These are phyloP conservation scores for Thielaviopsis musarum DNA, from an alignment of 2,329 filamentous ascomycete genomes.

Conservation along the genomic window DNA sequence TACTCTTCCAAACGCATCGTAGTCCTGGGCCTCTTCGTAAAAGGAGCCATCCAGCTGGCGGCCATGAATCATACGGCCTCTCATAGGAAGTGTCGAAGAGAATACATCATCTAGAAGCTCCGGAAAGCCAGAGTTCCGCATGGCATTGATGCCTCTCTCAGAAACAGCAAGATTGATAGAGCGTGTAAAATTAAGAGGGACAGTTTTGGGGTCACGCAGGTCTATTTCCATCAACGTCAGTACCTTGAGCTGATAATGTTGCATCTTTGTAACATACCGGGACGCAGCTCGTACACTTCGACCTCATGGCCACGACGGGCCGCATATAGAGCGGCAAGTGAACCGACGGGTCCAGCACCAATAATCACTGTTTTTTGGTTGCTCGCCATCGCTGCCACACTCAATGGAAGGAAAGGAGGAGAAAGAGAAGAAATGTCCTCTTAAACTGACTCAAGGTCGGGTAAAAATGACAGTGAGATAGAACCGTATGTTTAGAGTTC, in stretches of 20 bases:
- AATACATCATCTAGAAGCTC: constrained; percentile 60
- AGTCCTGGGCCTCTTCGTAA: constrained; percentile 67
- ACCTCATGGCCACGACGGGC: constrained; percentile 77
- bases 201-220: constrained; percentile 65
- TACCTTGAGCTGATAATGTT: neutral
- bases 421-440: neutral
- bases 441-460: neutral
- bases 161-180: constrained; percentile 97
- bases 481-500: neutral
- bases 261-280: constrained; percentile 43
- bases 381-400: neutral
- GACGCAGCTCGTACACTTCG: constrained; percentile 82
- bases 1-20: constrained; percentile 78
- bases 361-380: constrained; percentile 63
- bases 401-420: neutral
- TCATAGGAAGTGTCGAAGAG: constrained; percentile 72
- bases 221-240: constrained; percentile 35
- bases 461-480: neutral
- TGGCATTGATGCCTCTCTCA: constrained; percentile 80
- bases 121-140: constrained; percentile 50
- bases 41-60: constrained; percentile 44
- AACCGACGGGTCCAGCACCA: constrained; percentile 84
- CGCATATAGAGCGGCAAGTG: constrained; percentile 81
- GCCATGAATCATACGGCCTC: constrained; percentile 91
- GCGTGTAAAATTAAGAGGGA: constrained; percentile 85